Conservation (phyloP, 1,139 yeast species). For the Zhuliangozyma parablackwelliae region DNA sequence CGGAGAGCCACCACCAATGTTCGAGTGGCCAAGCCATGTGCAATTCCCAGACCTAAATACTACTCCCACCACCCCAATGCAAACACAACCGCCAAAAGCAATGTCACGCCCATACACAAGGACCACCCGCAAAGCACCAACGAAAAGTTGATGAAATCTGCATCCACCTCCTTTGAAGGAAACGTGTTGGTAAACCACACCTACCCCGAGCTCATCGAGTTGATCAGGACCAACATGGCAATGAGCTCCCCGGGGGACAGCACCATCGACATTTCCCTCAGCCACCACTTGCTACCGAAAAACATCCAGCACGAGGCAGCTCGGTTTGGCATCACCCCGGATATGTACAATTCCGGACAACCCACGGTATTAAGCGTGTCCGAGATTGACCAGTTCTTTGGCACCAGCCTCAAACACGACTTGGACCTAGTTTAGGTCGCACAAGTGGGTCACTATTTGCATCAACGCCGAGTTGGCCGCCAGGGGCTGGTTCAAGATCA, state of each 20-base stretch:
- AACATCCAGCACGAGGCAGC: slow-evolving; percentile 3
- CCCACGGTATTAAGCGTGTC: not conserved
- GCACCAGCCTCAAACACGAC: not conserved
- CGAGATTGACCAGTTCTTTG: not conserved
- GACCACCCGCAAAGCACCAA: not conserved
- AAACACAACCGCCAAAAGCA: not conserved
- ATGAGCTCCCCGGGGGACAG: not conserved
- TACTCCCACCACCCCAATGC: too few species aligned
- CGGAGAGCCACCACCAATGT: not conserved
- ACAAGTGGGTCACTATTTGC: slow-evolving; percentile 6
- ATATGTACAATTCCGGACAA: too few species aligned
- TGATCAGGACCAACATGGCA: not conserved
- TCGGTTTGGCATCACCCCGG: too few species aligned
- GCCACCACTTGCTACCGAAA: slow-evolving; percentile 2
- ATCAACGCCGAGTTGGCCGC: slow-evolving; percentile 4
- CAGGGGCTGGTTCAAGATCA: slow-evolving; percentile 1
- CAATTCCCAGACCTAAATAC: too few species aligned
- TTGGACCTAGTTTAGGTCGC: slow-evolving; percentile 4
- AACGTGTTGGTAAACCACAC: slow-evolving; percentile 10
- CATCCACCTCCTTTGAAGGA: slow-evolving; percentile 13
- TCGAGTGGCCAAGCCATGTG: too few species aligned
- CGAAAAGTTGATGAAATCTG: not conserved
- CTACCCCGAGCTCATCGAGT: slow-evolving; percentile 10
- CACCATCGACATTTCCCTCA: not conserved
- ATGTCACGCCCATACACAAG: not conserved